These are phyloP conservation scores for Eucalyptus polybractea DNA, from an alignment of 345 rosid species.

Conservation along the genomic window DNA sequence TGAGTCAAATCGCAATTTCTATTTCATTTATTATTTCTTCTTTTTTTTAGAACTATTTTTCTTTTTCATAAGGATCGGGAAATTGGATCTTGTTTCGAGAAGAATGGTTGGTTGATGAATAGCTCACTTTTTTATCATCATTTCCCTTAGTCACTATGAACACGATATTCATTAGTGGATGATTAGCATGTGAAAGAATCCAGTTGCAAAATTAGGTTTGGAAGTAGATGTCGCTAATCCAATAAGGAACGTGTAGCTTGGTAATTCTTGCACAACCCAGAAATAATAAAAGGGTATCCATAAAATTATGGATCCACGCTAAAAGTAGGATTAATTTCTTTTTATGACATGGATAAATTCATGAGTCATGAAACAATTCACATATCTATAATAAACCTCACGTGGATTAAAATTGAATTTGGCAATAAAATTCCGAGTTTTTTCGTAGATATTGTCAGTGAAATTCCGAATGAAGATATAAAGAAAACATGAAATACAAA, in stretches of 20 bases:
- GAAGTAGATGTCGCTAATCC: background rate
- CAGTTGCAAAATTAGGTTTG: background rate
- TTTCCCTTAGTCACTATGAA: background rate
- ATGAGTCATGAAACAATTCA: background rate
- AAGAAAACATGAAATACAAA: background rate
- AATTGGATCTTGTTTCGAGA: background rate
- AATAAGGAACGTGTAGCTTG: background rate
- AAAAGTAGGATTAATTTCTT: background rate
- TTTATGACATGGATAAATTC: background rate
- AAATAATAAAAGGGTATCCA: background rate
- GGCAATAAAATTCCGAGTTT: background rate
- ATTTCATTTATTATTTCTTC: background rate
- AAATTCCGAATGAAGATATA: background rate
- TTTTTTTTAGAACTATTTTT: background rate
- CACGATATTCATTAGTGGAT: background rate
- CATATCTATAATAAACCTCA: background rate
- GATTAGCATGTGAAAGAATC: background rate
- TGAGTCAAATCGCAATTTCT: background rate
- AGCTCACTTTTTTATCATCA: background rate
- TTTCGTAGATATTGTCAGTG: background rate
- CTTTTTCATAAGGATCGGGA: background rate
- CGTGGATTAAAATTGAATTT: background rate
- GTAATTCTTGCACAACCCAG: background rate
- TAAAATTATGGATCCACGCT: too few relatives aligned
- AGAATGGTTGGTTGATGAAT: background rate